Evolutionary conservation across 2,329 filamentous ascomycete genomes (phyloP).

Genomic region (Fusarium verticillioides): DNA sequence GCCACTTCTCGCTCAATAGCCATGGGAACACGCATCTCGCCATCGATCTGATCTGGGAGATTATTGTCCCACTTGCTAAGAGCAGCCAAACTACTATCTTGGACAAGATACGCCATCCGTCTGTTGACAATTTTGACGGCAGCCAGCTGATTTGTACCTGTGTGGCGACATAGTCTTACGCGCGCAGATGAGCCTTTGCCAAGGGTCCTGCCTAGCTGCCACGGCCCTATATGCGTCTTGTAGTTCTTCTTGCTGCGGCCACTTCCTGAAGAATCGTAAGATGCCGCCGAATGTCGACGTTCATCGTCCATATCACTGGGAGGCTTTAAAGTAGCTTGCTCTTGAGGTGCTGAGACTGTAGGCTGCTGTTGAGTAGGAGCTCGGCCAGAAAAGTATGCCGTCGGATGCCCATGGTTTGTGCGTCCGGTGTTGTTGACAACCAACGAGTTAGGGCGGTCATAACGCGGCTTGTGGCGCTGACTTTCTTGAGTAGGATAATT

Average conservation of each 20-base stretch:
- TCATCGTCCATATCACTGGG: slow-evolving; percentile 48
- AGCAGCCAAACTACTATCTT: slow-evolving; percentile 86
- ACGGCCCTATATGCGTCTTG: slow-evolving; percentile 88
- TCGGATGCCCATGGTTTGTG: slow-evolving; percentile 25
- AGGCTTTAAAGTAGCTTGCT: slow-evolving; percentile 39
- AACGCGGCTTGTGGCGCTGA: slow-evolving; percentile 47
- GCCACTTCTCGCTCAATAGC: slow-evolving; percentile 95
- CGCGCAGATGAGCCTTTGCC: slow-evolving; percentile 91
- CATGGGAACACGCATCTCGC: slow-evolving; percentile 80
- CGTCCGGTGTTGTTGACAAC: slow-evolving; percentile 24
- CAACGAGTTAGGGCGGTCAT: slow-evolving; percentile 38
- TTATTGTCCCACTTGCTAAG: slow-evolving; percentile 78
- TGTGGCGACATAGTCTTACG: slow-evolving; percentile 86
- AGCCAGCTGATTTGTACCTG: slow-evolving; percentile 79
- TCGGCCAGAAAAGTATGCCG: slow-evolving; percentile 33
- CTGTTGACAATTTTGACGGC: slow-evolving; percentile 97
- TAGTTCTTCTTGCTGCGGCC: slow-evolving; percentile 55
- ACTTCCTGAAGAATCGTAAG: slow-evolving; percentile 55
- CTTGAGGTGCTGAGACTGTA: slow-evolving; percentile 30
- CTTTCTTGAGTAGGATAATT: slow-evolving; percentile 45
- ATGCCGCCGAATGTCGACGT: slow-evolving; percentile 55
- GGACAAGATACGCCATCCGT: slow-evolving; percentile 79
- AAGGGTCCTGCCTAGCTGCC: slow-evolving; percentile 89
- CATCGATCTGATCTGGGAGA: slow-evolving; percentile 64
- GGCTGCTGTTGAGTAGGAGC: slow-evolving; percentile 18